Conservation (phyloP, 495 filamentous ascomycete genomes). For the Platismatia glauca region DNA sequence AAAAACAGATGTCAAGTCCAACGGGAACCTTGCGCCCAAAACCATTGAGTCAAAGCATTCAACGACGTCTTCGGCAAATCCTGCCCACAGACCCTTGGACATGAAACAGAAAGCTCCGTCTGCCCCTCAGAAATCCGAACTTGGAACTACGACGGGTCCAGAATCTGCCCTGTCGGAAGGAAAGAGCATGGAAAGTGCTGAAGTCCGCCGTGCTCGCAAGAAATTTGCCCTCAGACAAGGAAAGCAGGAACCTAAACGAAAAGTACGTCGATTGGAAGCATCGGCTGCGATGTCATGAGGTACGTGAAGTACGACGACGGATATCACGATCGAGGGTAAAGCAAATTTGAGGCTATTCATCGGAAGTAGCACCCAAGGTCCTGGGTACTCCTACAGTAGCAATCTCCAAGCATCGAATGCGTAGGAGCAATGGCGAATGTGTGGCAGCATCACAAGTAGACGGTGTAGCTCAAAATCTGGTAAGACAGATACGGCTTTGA, state of each 20-base stretch:
- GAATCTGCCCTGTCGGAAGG: not conserved
- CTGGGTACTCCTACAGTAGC: not conserved
- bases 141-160: not conserved
- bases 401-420: not conserved
- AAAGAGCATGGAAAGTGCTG: constrained; percentile 4
- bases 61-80: not conserved
- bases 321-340: not conserved
- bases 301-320: not conserved
- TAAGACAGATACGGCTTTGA: not conserved
- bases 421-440: not conserved
- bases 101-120: constrained; percentile 2
- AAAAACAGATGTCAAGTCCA: not conserved
- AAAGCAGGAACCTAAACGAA: constrained; percentile 19
- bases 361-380: not conserved
- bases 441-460: not conserved
- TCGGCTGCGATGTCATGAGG: constrained; percentile 1
- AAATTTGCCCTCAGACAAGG: constrained; percentile 14
- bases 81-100: not conserved
- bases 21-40: not conserved
- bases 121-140: not conserved
- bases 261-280: constrained; percentile 15
- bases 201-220: constrained; percentile 15
- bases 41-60: not conserved
- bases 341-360: not conserved
- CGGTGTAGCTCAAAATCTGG: not conserved